A percentile compares a stretch with the other conserved stretches of the same genome.
Evolutionary conservation across 2,329 filamentous ascomycete genomes (phyloP).

Genomic region (Pseudocercospora vitis): DNA sequence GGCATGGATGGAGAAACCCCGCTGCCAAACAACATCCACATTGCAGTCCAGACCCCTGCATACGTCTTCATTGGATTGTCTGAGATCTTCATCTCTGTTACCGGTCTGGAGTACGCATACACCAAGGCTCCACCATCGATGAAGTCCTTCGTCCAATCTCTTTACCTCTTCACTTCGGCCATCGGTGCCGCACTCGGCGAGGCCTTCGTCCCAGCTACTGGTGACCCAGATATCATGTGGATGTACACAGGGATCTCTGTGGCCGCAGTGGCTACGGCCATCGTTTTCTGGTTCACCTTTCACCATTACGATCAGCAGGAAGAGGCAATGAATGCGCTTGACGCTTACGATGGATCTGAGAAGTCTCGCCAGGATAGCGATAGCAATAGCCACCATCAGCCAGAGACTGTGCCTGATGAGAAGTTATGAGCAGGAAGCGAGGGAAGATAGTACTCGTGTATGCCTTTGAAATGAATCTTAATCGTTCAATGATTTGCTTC

Average conservation of each 20-base stretch:
- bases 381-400: slow-evolving; percentile 13
- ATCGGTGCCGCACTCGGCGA: slow-evolving; percentile 61
- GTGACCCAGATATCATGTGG: slow-evolving; percentile 66
- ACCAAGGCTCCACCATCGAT: slow-evolving; percentile 49
- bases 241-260: slow-evolving; percentile 46
- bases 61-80: slow-evolving; percentile 48
- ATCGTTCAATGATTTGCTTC: not conserved
- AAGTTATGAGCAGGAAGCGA: slow-evolving; percentile 11
- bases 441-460: not conserved
- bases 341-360: slow-evolving; percentile 29
- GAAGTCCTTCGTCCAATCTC: slow-evolving; percentile 53
- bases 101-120: slow-evolving; percentile 50
- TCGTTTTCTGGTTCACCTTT: slow-evolving; percentile 35
- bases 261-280: slow-evolving; percentile 25
- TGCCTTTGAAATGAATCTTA: not conserved
- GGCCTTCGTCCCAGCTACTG: slow-evolving; percentile 59
- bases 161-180: slow-evolving; percentile 63
- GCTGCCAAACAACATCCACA: slow-evolving; percentile 46
- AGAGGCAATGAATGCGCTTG: slow-evolving; percentile 53
- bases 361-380: slow-evolving; percentile 21
- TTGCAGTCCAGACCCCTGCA: slow-evolving; percentile 48
- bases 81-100: slow-evolving; percentile 51
- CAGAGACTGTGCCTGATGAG: slow-evolving; percentile 14
- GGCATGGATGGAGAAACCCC: slow-evolving; percentile 34
- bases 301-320: slow-evolving; percentile 50